Conservation (phyloP, 164 flowering plant genomes). For the Sextonia rubra region DNA sequence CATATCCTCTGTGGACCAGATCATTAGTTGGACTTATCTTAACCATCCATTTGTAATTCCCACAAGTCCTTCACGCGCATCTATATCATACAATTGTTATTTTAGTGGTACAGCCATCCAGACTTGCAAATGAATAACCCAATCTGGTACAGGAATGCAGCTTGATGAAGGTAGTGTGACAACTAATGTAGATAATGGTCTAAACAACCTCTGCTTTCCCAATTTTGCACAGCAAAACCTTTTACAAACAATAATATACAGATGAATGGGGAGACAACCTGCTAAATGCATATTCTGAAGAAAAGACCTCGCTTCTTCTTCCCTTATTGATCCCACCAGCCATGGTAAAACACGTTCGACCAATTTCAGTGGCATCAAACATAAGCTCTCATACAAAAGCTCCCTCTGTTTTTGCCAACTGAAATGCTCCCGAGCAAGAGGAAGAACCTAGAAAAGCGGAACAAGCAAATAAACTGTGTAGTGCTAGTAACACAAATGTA, state of each 20-base stretch:
- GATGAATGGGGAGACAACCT: slow-evolving; percentile 39
- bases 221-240: neutral
- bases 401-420: slow-evolving; percentile 61
- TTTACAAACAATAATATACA: too few relatives aligned
- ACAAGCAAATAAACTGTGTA: slow-evolving; percentile 5
- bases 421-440: slow-evolving; percentile 81
- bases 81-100: neutral
- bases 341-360: slow-evolving; percentile 90
- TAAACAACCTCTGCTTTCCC: neutral
- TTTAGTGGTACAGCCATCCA: neutral
- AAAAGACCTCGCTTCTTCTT: slow-evolving; percentile 65
- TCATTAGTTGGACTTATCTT: neutral
- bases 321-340: slow-evolving; percentile 66
- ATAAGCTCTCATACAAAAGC: slow-evolving; percentile 78
- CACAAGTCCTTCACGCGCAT: neutral
- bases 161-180: neutral
- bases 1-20: neutral
- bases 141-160: neutral
- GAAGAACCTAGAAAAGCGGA: slow-evolving; percentile 60
- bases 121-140: neutral
- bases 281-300: slow-evolving; percentile 81
- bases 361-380: slow-evolving; percentile 87
- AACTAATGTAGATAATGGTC: too few relatives aligned
- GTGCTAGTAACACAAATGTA: neutral
- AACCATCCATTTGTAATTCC: neutral